Evolutionary conservation across 164 flowering plant species (phyloP), one percentile per base, ranked within the genome.

Genomic region (Sedum album): DNA sequence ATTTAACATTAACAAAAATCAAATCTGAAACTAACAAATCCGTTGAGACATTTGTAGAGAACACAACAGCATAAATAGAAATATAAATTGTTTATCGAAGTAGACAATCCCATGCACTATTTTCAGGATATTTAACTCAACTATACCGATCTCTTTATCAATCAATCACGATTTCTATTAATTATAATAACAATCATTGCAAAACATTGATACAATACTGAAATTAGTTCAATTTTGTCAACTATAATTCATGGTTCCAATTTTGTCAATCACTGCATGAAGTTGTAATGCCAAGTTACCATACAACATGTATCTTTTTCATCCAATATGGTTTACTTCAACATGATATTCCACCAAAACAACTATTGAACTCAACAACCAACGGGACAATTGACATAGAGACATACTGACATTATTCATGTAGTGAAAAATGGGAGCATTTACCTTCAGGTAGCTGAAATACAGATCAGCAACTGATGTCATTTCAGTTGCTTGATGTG

Each of bases 381-480:
- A 55, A 6, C n/a, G n/a, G n/a, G n/a, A n/a, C n/a, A n/a, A n/a
- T n/a, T n/a, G n/a, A n/a, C n/a, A n/a, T 13, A 55, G 25, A 25
- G 17, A 23, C 28, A 53, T 23, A 53, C 9, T 21, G 21, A 72
- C 39, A 41, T 0, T 17, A 28, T 42, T 5, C 13, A 9, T 4
- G 4, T 17, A 17, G 1, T 10, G 35, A 63, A 36, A 44, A 62
- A 39, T 35, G 28, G 15, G 26, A 20, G 23, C 15, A 11, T 55
- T 30, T 76, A 85, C 93, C 93, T 86, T 82, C 69, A 88, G 31
- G 65, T 82, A 76, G 74, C 90, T 73, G 63, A 85, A 63, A 23
- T 71, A 78, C 83, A 88, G 71, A 42, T 79, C 79, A 74, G 86
- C 68, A 33, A 76, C 70, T 38, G 76, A 80, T 39, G 73, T 74